These are phyloP conservation scores for Beta macrorhiza DNA, from an alignment of 179 eudicot genomes.

Conservation along the genomic window DNA sequence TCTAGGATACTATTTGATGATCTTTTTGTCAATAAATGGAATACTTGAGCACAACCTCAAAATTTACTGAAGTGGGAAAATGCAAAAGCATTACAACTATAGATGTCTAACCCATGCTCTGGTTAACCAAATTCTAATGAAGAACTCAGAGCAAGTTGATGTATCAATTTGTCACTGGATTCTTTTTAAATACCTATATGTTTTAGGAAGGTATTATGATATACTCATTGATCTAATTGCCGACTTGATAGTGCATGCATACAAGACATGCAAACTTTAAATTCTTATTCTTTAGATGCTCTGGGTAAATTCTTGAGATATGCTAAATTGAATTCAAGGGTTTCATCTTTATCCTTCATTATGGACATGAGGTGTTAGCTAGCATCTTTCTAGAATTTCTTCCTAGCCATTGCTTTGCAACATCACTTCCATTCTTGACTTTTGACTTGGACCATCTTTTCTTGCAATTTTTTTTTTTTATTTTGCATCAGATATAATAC, in stretches of 20 bases:
- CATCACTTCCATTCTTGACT: constrained; percentile 2
- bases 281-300: background rate
- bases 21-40: too few relatives aligned
- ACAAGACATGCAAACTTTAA: background rate
- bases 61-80: too few relatives aligned
- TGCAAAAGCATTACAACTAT: too few relatives aligned
- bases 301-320: constrained; percentile 3
- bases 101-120: background rate
- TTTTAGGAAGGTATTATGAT: background rate
- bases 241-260: constrained; percentile 11
- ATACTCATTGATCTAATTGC: background rate
- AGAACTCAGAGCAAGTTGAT: background rate
- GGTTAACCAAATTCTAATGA: background rate
- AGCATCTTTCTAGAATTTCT: constrained; percentile 12
- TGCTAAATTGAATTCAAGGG: constrained; percentile 13
- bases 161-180: background rate
- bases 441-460: background rate
- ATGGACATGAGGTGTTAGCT: background rate
- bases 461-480: background rate
- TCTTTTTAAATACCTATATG: background rate
- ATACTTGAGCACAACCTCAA: too few relatives aligned
- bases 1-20: too few relatives aligned
- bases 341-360: constrained; percentile 8
- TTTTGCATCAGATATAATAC: background rate
- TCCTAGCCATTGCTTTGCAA: constrained; percentile 1